Conservation (phyloP, 192 early-diverging fungal genomes). For the Coemansia sp. region DNA sequence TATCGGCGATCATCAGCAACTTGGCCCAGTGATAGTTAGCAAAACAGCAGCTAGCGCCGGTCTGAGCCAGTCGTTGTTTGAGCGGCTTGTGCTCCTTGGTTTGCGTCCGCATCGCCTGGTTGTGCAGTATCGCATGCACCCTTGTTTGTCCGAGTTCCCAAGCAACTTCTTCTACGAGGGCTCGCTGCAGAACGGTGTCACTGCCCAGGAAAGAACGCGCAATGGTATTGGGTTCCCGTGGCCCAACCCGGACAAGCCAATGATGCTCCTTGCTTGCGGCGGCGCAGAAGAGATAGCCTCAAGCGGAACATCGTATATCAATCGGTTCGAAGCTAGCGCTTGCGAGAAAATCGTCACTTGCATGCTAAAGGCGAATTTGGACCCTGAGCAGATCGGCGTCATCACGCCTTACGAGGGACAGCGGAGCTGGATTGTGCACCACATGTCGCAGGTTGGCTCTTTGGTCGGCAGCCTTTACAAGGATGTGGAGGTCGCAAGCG, state of each 20-base stretch:
- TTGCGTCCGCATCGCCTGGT: slow-evolving; percentile 92
- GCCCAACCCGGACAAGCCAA: slow-evolving; percentile 90
- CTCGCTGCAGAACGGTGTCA: slow-evolving; percentile 95
- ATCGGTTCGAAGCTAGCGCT: slow-evolving; percentile 94
- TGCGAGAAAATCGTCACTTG: slow-evolving; percentile 97
- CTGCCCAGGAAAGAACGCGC: slow-evolving; percentile 84
- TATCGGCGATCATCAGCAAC: slow-evolving; percentile 98
- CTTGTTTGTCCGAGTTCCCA: slow-evolving; percentile 97
- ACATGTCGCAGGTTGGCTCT: slow-evolving; percentile 93
- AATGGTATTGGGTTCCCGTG: slow-evolving; percentile 93
- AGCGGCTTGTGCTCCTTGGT: slow-evolving; percentile 89
- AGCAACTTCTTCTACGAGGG: slow-evolving; percentile 99
- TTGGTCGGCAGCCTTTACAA: slow-evolving; percentile 94
- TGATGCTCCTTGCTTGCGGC: slow-evolving; percentile 92
- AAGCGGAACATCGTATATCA: slow-evolving; percentile 97
- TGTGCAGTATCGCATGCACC: slow-evolving; percentile 99
- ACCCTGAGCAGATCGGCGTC: slow-evolving; percentile 92
- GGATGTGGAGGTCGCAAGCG: slow-evolving; percentile 97
- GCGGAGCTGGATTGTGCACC: slow-evolving; percentile 89
- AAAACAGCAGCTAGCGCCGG: slow-evolving; percentile 95
- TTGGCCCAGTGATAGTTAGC: slow-evolving; percentile 97
- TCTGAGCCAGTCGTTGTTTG: slow-evolving; percentile 93
- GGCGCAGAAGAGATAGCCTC: slow-evolving; percentile 97
- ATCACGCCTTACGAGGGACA: slow-evolving; percentile 99
- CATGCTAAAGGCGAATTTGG: slow-evolving; percentile 83